Conservation (phyloP, 2,329 filamentous ascomycete genomes). For the Davidsoniella neocaledoniae region DNA sequence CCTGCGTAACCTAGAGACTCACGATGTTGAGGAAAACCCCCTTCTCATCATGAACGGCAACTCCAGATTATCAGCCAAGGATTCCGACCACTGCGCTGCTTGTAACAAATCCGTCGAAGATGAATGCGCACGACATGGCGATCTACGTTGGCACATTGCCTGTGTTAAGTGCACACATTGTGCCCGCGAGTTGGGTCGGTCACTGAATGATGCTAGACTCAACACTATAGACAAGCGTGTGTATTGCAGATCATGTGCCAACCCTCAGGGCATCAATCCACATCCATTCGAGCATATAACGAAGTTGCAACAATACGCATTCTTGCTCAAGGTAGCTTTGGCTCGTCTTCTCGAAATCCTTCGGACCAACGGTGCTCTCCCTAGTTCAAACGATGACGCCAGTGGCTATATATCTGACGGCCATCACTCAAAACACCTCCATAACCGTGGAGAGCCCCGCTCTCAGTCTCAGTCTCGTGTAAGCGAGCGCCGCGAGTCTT, state of each 20-base stretch:
- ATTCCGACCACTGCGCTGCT: slow-evolving; percentile 67
- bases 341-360: slow-evolving; percentile 79
- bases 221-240: slow-evolving; percentile 50
- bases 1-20: slow-evolving; percentile 48
- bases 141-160: slow-evolving; percentile 66
- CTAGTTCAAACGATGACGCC: slow-evolving; percentile 58
- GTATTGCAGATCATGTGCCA: slow-evolving; percentile 53
- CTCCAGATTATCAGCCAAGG: slow-evolving; percentile 50
- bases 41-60: slow-evolving; percentile 50
- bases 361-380: slow-evolving; percentile 63
- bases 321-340: slow-evolving; percentile 78
- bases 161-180: slow-evolving; percentile 64
- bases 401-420: slow-evolving; percentile 48
- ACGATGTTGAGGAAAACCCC: slow-evolving; percentile 54
- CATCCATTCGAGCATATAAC: slow-evolving; percentile 56
- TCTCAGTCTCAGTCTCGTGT: slow-evolving; percentile 57
- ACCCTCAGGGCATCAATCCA: slow-evolving; percentile 34
- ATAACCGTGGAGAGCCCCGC: slow-evolving; percentile 36
- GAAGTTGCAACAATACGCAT: slow-evolving; percentile 86
- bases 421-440: slow-evolving; percentile 18
- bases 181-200: slow-evolving; percentile 47
- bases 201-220: slow-evolving; percentile 53
- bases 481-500: slow-evolving; percentile 45
- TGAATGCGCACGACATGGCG: slow-evolving; percentile 62
- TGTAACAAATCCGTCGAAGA: slow-evolving; percentile 88